A percentile compares a stretch with the other conserved stretches of the same genome.
These are phyloP conservation scores for Quercus mongolica DNA, from an alignment of 306 rosid species.

Conservation along the genomic window DNA sequence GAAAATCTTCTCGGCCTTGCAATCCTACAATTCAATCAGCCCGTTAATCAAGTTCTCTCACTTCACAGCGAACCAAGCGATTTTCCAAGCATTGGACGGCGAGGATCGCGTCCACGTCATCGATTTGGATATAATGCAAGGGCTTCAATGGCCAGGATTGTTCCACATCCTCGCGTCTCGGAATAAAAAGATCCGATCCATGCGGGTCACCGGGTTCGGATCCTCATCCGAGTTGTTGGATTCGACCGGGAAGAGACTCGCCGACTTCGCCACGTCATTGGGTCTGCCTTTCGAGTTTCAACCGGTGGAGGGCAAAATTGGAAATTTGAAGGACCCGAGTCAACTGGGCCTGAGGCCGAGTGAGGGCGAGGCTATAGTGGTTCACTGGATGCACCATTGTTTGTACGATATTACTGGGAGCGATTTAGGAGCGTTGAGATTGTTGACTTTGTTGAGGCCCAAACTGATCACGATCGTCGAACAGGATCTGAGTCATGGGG, in stretches of 20 bases:
- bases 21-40: slow-evolving; percentile 84
- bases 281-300: slow-evolving; percentile 83
- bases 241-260: slow-evolving; percentile 85
- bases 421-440: slow-evolving; percentile 67
- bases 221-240: slow-evolving; percentile 75
- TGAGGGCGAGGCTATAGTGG: slow-evolving; percentile 80
- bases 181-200: slow-evolving; percentile 68
- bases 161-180: slow-evolving; percentile 96
- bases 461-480: slow-evolving; percentile 80
- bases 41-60: slow-evolving; percentile 91
- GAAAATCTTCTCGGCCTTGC: slow-evolving; percentile 73
- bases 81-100: slow-evolving; percentile 88
- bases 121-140: slow-evolving; percentile 96
- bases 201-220: slow-evolving; percentile 92
- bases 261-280: slow-evolving; percentile 82
- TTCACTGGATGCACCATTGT: slow-evolving; percentile 99
- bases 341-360: slow-evolving; percentile 60
- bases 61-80: slow-evolving; percentile 97
- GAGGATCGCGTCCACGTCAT: slow-evolving; percentile 92
- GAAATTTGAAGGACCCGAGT: slow-evolving; percentile 56
- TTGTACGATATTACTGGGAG: slow-evolving; percentile 89
- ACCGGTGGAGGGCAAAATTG: slow-evolving; percentile 87
- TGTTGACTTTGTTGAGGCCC: slow-evolving; percentile 58
- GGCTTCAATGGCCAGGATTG: slow-evolving; percentile 98
- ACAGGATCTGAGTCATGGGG: slow-evolving; percentile 93